Evolutionary conservation across 345 rosid species (phyloP).

Genomic region (Arabis hirsuta): DNA sequence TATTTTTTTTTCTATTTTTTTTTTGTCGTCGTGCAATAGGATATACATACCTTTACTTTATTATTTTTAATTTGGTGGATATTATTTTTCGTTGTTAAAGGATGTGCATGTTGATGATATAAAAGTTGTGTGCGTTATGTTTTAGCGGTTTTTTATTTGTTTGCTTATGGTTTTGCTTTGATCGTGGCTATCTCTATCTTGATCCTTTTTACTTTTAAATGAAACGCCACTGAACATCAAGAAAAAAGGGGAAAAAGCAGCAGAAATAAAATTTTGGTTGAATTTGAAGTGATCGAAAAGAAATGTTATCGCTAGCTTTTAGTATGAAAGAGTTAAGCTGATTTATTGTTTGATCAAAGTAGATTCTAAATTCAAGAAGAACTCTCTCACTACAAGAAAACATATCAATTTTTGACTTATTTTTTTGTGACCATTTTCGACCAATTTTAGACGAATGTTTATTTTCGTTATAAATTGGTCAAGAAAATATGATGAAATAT

Average conservation of each 20-base stretch:
- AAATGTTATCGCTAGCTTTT: neutral
- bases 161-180: conserved; percentile 27
- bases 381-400: too few species aligned
- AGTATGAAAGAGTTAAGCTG: neutral
- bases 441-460: too few species aligned
- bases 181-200: conserved; percentile 29
- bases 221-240: conserved; percentile 29
- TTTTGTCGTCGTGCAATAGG: conserved; percentile 14
- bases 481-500: too few species aligned
- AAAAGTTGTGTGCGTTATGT: conserved; percentile 16
- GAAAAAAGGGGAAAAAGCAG: neutral
- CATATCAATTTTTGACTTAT: too few species aligned
- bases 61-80: neutral
- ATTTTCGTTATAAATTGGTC: too few species aligned
- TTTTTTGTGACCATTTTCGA: too few species aligned
- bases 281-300: conserved; percentile 14
- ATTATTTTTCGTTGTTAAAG: neutral
- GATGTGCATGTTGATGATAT: neutral
- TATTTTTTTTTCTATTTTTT: too few species aligned
- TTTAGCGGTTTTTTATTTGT: conserved; percentile 23
- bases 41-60: conserved; percentile 22
- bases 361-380: neutral
- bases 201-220: conserved; percentile 23
- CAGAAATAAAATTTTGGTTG: conserved; percentile 11
- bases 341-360: neutral